Evolutionary conservation across 805 yeast genomes (phyloP).

Genomic region (Grigorovia yakushimaensis): DNA sequence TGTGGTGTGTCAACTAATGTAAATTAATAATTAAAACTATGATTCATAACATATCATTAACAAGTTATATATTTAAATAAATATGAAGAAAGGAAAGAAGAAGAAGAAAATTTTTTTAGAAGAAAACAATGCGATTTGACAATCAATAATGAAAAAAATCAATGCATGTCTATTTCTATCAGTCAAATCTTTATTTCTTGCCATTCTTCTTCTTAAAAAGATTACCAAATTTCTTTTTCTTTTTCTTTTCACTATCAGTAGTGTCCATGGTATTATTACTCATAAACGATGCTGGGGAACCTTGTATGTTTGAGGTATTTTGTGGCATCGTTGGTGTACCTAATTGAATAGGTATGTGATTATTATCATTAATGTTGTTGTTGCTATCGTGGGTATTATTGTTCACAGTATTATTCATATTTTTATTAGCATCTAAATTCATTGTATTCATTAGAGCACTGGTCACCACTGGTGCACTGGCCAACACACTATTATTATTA

Average conservation of each 20-base stretch:
- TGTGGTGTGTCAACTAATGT: too few relatives aligned
- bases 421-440: too few relatives aligned
- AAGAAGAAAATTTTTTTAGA: too few relatives aligned
- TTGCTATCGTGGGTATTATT: constrained; percentile 2
- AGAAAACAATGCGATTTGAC: too few relatives aligned
- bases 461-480: constrained; percentile 1
- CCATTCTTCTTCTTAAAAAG: constrained; percentile 18
- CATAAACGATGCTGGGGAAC: constrained; percentile 2
- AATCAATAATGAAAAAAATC: too few relatives aligned
- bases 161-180: too few relatives aligned
- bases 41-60: too few relatives aligned
- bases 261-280: constrained; percentile 5
- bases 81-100: too few relatives aligned
- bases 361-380: constrained; percentile 1
- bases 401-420: too few relatives aligned
- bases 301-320: constrained; percentile 5
- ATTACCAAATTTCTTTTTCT: constrained; percentile 25
- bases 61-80: too few relatives aligned
- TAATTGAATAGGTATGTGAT: constrained; percentile 4
- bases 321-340: constrained; percentile 11
- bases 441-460: background rate
- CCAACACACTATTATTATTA: background rate
- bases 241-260: constrained; percentile 11
- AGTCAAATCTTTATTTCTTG: constrained; percentile 16
- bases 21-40: too few relatives aligned